Evolutionary conservation across 164 flowering plant species (phyloP).

Genomic region (Vitis amurensis): DNA sequence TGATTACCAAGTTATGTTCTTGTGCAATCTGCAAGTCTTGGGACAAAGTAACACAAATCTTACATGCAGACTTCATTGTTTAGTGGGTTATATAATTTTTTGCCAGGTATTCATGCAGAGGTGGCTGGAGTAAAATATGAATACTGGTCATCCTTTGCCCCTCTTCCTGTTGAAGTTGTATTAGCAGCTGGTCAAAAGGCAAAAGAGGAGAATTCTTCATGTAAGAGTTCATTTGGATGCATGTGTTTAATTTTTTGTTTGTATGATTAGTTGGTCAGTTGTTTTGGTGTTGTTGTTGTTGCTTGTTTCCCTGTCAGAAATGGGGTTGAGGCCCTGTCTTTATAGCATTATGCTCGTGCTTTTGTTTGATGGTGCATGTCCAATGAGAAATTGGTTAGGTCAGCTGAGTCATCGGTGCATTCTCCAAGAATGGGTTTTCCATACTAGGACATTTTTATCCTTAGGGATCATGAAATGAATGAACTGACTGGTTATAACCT

Average conservation of each 20-base stretch:
- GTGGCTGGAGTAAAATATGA: constrained; percentile 62
- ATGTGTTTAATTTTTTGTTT: not conserved
- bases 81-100: not conserved
- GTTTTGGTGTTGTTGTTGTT: too few species aligned
- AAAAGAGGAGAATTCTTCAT: constrained; percentile 48
- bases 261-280: not conserved
- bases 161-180: constrained; percentile 79
- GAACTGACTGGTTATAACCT: too few species aligned
- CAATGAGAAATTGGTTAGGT: too few species aligned
- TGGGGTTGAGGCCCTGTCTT: too few species aligned
- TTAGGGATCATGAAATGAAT: too few species aligned
- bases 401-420: too few species aligned
- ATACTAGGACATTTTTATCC: too few species aligned
- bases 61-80: not conserved
- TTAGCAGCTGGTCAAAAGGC: constrained; percentile 83
- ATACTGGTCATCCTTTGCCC: constrained; percentile 88
- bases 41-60: not conserved
- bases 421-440: too few species aligned
- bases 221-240: constrained; percentile 28
- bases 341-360: too few species aligned
- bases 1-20: not conserved
- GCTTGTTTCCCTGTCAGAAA: too few species aligned
- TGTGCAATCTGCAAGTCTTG: too few species aligned
- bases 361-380: too few species aligned
- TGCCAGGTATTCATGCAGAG: constrained; percentile 75